Percentiles rank a stretch among this genome's conserved stretches.
These are phyloP conservation scores for Suillus americanus DNA, from an alignment of 768 basidiomycete species.

Conservation along the genomic window DNA sequence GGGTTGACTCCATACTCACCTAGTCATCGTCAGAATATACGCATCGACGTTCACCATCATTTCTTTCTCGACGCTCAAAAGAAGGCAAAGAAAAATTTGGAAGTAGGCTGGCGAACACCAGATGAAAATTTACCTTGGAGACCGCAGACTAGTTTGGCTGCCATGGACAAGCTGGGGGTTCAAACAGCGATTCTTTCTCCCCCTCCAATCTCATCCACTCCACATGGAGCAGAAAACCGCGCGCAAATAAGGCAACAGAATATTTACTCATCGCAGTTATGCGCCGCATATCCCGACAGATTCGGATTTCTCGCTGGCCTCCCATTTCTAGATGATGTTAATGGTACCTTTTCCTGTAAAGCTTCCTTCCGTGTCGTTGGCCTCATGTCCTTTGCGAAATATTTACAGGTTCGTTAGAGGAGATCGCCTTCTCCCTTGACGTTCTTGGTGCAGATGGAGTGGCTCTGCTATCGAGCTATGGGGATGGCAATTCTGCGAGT, in stretches of 20 bases:
- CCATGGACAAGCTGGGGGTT: constrained; percentile 61
- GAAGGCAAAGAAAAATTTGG: constrained; percentile 44
- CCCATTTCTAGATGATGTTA: constrained; percentile 59
- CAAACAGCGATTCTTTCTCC: constrained; percentile 66
- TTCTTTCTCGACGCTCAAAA: constrained; percentile 56
- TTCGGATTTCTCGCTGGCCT: constrained; percentile 74
- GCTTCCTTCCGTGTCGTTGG: background rate
- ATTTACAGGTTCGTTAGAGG: constrained; percentile 50
- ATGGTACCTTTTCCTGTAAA: constrained; percentile 40
- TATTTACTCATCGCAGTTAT: constrained; percentile 44
- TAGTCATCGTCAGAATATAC: constrained; percentile 9
- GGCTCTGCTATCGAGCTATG: constrained; percentile 67
- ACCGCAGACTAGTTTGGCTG: constrained; percentile 53
- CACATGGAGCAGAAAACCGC: constrained; percentile 40
- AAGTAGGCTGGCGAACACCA: constrained; percentile 64
- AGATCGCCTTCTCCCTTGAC: constrained; percentile 64
- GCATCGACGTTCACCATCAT: constrained; percentile 77
- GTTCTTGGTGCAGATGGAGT: constrained; percentile 63
- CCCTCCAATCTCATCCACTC: constrained; percentile 50
- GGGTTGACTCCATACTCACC: background rate
- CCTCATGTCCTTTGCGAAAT: constrained; percentile 10
- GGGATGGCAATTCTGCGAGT: constrained; percentile 55
- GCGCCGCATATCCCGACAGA: constrained; percentile 46
- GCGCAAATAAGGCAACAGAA: constrained; percentile 48
- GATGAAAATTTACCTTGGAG: constrained; percentile 66